A percentile compares a stretch with the other conserved stretches of the same genome.
phyloP scores from a whole-genome alignment of 192 early-diverging fungal genomes.

The Coemansia reversa region DNA sequence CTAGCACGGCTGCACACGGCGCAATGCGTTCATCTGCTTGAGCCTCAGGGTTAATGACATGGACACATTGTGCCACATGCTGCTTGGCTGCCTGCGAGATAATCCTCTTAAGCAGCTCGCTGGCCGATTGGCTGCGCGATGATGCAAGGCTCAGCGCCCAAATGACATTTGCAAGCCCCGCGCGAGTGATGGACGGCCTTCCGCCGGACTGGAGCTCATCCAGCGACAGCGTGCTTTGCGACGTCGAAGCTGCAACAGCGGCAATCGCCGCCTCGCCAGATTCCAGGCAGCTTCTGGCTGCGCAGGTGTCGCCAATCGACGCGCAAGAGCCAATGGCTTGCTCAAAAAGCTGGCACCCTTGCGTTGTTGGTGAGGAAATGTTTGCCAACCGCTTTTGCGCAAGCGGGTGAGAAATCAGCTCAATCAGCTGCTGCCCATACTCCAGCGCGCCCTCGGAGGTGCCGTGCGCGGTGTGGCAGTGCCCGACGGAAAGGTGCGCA shows the following conservation, averaged over 20 bases:
- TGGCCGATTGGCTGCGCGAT: constrained; percentile 21
- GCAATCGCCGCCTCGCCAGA: constrained; percentile 16
- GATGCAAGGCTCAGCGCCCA: constrained; percentile 50
- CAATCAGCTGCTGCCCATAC: constrained; percentile 17
- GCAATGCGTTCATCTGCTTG: background rate
- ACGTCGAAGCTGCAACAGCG: constrained; percentile 15
- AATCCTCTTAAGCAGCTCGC: constrained; percentile 22
- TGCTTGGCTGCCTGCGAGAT: constrained; percentile 30
- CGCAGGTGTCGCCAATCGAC: constrained; percentile 34
- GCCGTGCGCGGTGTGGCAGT: constrained; percentile 1
- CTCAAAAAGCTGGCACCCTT: constrained; percentile 45
- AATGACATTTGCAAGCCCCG: constrained; percentile 27
- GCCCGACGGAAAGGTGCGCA: constrained; percentile 13
- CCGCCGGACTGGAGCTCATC: constrained; percentile 11
- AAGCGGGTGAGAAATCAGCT: constrained; percentile 21
- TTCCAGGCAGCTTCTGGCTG: constrained; percentile 8
- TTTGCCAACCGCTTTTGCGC: constrained; percentile 37
- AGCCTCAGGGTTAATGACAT: constrained; percentile 11
- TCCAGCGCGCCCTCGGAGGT: background rate
- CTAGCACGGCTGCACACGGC: constrained; percentile 14
- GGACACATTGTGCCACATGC: constrained; percentile 39
- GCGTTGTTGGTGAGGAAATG: constrained; percentile 38
- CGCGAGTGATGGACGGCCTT: constrained; percentile 5
- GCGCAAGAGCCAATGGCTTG: constrained; percentile 21
- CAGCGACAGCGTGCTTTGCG: constrained; percentile 15